A percentile compares a stretch with the other conserved stretches of the same genome.
These are phyloP conservation scores for Debaryomyces castellii DNA, from an alignment of 805 yeast genomes.

Conservation along the genomic window DNA sequence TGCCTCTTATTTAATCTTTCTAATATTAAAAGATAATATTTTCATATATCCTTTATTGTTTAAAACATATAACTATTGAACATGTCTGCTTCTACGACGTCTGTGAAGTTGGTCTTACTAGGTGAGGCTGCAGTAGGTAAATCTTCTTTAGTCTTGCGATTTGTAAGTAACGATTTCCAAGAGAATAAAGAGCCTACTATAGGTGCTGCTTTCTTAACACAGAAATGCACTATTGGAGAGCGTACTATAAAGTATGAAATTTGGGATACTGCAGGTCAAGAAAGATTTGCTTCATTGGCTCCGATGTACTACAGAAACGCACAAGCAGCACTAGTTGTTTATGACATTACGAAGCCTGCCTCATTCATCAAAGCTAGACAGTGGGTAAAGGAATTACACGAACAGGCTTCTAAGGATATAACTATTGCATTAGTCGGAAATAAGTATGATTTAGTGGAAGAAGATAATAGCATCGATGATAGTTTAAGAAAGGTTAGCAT, in stretches of 20 bases:
- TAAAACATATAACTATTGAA: slow-evolving; percentile 14
- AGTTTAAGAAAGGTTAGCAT: slow-evolving; percentile 71
- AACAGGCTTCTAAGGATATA: slow-evolving; percentile 90
- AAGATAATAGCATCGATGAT: slow-evolving; percentile 48
- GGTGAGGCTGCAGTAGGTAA: slow-evolving; percentile 99
- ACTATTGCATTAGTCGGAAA: slow-evolving; percentile 93
- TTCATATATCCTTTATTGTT: background rate
- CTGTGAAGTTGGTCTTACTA: slow-evolving; percentile 84
- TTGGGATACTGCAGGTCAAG: slow-evolving; percentile 99
- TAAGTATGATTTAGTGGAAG: slow-evolving; percentile 76
- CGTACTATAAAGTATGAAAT: slow-evolving; percentile 88
- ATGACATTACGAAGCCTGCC: slow-evolving; percentile 93
- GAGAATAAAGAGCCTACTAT: slow-evolving; percentile 97
- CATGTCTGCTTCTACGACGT: slow-evolving; percentile 48
- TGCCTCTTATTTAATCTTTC: background rate
- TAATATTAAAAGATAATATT: background rate
- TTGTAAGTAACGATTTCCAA: slow-evolving; percentile 93
- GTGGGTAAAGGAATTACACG: slow-evolving; percentile 95
- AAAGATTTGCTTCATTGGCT: slow-evolving; percentile 91
- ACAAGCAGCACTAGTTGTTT: slow-evolving; percentile 93
- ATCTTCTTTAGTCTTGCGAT: slow-evolving; percentile 86
- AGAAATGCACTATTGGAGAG: slow-evolving; percentile 83
- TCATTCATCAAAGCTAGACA: slow-evolving; percentile 95
- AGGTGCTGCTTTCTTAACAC: slow-evolving; percentile 96
- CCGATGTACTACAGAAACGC: slow-evolving; percentile 98